Base-by-base conservation (phyloP, 352 stramenopile species). In the Globisporangium abappressorium region DNA sequence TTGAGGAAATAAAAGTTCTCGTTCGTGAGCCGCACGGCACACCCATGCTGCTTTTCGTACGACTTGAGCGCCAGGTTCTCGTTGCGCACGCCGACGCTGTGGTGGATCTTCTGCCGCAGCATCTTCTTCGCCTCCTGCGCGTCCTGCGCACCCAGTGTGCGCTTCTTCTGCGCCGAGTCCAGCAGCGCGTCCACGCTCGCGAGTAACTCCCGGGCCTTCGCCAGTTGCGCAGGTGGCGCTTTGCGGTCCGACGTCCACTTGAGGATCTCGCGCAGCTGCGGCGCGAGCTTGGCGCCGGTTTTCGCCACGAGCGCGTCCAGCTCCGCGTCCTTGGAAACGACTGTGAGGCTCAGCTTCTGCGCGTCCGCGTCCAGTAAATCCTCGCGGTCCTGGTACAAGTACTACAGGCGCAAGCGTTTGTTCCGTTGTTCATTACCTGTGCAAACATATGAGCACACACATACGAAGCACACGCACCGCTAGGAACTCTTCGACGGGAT, bases 1-100 rank as follows among this genome's bases (percentile, higher is more conserved):
- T 71, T 74, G 38, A 94, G 74, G 14, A 80, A 79, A 69, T 92
- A 92, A 51, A 82, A 82, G 60, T 84, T 70, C 54, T 91, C 76
- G 62, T 94, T 92, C 51, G 74, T 84, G n/a, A 89, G 71, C 11
- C 83, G 78, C 34, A 94, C 84, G 0, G 22, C 51, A 34, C 70
- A 81, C 64, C 85, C 82, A 49, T 76, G 84, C 58, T 86, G 80
- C n/a, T 68, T 70, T 59, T 91, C 85, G 57, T 91, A 93, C 3
- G 76, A 75, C 76, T 85, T 68, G 12, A 94, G 64, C 49, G 80
- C 86, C 58, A 91, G 65, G 47, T 73, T 59, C 69, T 94, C 86
- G 58, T 94, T 92, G 34, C 86, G 82, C 53, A 75, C 79, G 12
- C 86, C 86, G 41, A 89, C 80, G 46, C 81, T 92, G 36, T 78